Conservation (phyloP, 768 basidiomycete species). For the Lactarius tabidus region DNA sequence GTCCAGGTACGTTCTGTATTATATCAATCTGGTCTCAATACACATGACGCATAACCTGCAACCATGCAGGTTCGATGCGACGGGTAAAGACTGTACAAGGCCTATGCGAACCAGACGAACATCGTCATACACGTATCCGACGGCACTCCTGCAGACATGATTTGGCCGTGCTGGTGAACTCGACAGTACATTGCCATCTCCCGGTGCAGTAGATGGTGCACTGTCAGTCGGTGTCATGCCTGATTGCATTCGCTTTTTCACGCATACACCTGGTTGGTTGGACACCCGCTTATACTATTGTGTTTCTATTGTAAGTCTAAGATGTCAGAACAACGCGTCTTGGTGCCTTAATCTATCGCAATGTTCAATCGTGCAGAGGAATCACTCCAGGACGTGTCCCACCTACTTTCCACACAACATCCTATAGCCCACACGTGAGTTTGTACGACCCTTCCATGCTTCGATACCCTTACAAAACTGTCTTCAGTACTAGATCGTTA, state of each 20-base stretch:
- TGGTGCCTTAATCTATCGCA: slow-evolving; percentile 31
- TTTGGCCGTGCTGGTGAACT: slow-evolving; percentile 88
- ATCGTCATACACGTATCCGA: slow-evolving; percentile 84
- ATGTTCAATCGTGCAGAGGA: slow-evolving; percentile 97
- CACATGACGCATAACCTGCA: neutral
- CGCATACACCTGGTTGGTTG: slow-evolving; percentile 62
- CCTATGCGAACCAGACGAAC: slow-evolving; percentile 81
- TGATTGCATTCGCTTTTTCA: slow-evolving; percentile 70
- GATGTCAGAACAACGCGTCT: neutral
- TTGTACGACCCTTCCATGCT: neutral
- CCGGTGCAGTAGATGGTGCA: slow-evolving; percentile 87
- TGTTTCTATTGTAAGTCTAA: slow-evolving; percentile 69
- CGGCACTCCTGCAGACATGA: slow-evolving; percentile 64
- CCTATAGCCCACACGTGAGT: slow-evolving; percentile 58
- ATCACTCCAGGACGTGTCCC: slow-evolving; percentile 90
- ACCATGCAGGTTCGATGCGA: slow-evolving; percentile 81
- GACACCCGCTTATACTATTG: slow-evolving; percentile 69
- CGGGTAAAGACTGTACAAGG: slow-evolving; percentile 82
- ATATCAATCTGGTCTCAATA: neutral
- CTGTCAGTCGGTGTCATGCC: slow-evolving; percentile 88
- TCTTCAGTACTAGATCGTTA: slow-evolving; percentile 69
- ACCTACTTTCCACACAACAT: slow-evolving; percentile 91
- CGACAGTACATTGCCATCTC: slow-evolving; percentile 81
- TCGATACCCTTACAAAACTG: slow-evolving; percentile 1
- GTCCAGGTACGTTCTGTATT: slow-evolving; percentile 59